Conservation (phyloP, 1,284 basidiomycete species). For the Puccinia sorghi region DNA sequence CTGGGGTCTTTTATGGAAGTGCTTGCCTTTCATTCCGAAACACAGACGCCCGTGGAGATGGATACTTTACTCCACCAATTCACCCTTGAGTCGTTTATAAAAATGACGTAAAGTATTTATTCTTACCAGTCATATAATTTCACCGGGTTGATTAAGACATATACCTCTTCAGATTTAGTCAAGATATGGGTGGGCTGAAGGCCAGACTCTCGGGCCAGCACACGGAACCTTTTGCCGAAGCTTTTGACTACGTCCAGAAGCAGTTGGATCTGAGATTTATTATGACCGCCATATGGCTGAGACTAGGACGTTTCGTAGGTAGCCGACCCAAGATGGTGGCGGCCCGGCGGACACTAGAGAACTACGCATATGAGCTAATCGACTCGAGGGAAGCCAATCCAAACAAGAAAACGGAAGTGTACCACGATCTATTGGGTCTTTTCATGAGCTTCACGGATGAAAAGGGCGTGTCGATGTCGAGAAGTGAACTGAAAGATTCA, state of each 20-base stretch:
- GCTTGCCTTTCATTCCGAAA: constrained; percentile 24
- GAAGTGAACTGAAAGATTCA: constrained; percentile 52
- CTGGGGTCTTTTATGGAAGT: constrained; percentile 45
- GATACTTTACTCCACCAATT: constrained; percentile 42
- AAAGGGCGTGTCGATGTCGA: constrained; percentile 45
- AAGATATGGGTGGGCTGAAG: constrained; percentile 41
- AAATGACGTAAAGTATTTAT: constrained; percentile 41
- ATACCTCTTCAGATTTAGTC: constrained; percentile 32
- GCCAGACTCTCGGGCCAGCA: constrained; percentile 17
- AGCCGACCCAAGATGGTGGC: constrained; percentile 38
- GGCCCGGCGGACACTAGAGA: constrained; percentile 37
- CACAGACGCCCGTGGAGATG: constrained; percentile 32
- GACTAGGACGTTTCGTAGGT: constrained; percentile 35
- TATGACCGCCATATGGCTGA: constrained; percentile 28
- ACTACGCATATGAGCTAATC: constrained; percentile 49
- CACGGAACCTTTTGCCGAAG: constrained; percentile 35
- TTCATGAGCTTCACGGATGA: constrained; percentile 51
- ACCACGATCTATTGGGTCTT: constrained; percentile 51
- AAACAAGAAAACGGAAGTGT: constrained; percentile 14
- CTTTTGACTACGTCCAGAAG: constrained; percentile 50
- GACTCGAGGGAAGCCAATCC: constrained; percentile 38
- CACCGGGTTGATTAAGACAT: no score
- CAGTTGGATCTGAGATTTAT: constrained; percentile 48
- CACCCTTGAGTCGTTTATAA: constrained; percentile 47
- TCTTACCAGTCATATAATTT: not conserved